These are phyloP conservation scores for Diaporthe humulicola DNA, from an alignment of 2,329 filamentous ascomycete genomes.

Conservation along the genomic window DNA sequence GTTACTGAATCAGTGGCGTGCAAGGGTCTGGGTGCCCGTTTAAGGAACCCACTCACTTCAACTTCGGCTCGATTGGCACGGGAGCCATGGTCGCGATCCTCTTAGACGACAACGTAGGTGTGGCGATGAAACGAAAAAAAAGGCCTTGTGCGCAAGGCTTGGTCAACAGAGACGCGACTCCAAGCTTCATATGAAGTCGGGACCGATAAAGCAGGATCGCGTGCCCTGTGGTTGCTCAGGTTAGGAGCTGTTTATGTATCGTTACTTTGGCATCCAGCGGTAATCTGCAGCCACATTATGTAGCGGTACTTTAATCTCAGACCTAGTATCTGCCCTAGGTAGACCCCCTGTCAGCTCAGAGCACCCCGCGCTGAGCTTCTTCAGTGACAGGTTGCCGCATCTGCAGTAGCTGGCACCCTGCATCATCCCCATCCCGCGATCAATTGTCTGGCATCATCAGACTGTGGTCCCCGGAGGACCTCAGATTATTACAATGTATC, in stretches of 20 bases:
- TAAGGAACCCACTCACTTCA: constrained; percentile 39
- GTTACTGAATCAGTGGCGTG: constrained; percentile 32
- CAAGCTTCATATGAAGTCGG: neutral
- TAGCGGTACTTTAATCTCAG: neutral
- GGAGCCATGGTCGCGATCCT: constrained; percentile 42
- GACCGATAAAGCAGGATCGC: neutral
- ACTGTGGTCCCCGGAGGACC: constrained; percentile 36
- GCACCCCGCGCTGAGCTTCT: constrained; percentile 24
- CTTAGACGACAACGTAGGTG: neutral
- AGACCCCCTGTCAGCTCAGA: constrained; percentile 1
- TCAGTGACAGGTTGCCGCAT: constrained; percentile 29
- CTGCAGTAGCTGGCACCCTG: constrained; percentile 40
- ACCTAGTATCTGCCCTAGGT: neutral
- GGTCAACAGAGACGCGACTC: neutral
- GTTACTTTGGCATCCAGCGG: fast-evolving
- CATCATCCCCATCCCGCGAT: neutral
- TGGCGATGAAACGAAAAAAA: too few species aligned
- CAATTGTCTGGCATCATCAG: constrained; percentile 17
- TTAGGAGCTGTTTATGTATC: neutral
- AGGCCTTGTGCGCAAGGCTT: neutral
- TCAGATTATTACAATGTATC: constrained; percentile 77
- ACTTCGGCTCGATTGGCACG: constrained; percentile 43
- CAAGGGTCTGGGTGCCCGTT: neutral
- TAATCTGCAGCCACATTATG: fast-evolving
- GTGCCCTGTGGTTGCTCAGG: neutral